Conservation (phyloP, 2,329 filamentous ascomycete species). For the Aspergillus phoenicis region DNA sequence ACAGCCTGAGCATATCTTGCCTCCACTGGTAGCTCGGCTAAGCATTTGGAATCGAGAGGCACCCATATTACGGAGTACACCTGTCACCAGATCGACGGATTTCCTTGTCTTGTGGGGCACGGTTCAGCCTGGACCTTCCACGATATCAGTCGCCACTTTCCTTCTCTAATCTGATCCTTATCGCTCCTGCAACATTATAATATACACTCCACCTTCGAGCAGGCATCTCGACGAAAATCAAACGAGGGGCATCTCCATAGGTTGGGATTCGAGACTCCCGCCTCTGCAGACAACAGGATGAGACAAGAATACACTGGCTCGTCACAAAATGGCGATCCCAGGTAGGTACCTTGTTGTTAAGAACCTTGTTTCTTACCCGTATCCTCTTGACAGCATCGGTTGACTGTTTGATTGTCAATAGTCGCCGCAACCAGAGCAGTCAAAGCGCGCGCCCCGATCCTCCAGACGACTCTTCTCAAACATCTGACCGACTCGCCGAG, state of each 20-base stretch:
- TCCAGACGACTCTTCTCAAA: background rate
- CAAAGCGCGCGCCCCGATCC: conserved; percentile 8
- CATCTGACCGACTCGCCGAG: conserved; percentile 11
- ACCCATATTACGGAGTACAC: conserved; percentile 3
- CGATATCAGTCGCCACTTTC: conserved; percentile 1
- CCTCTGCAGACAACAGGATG: background rate
- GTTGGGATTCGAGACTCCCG: background rate
- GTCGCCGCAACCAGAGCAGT: conserved; percentile 6
- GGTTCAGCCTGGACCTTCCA: conserved; percentile 2
- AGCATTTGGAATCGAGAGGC: background rate
- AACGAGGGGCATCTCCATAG: background rate
- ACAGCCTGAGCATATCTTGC: background rate
- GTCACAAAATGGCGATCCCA: background rate
- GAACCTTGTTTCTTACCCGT: background rate
- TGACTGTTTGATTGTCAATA: conserved; percentile 11
- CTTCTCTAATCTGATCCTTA: background rate
- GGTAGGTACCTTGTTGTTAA: background rate
- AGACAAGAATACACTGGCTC: background rate
- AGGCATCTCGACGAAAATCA: background rate
- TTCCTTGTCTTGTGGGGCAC: conserved; percentile 4
- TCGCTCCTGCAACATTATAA: background rate
- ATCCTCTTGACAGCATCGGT: background rate
- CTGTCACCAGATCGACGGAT: background rate
- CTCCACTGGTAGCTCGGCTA: background rate
- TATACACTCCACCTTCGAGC: background rate